A percentile compares a stretch with the other conserved stretches of the same genome.
Evolutionary conservation across 2,329 filamentous ascomycete species (phyloP).

Genomic region (Byssothecium circinans): DNA sequence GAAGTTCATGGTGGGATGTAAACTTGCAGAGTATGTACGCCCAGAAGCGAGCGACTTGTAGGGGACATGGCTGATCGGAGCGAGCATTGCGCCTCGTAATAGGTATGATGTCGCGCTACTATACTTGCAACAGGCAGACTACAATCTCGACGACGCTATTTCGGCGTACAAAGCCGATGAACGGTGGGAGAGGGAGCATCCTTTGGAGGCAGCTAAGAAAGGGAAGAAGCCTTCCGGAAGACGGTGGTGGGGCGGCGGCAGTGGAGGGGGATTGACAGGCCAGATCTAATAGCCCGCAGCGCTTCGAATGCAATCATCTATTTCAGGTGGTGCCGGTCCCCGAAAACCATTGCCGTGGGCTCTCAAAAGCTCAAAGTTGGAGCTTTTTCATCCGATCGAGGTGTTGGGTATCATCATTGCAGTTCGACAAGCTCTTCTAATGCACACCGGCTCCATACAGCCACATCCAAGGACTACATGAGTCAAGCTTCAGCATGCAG

Average conservation of each 20-base stretch:
- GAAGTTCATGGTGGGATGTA: constrained; percentile 77
- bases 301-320: too few species aligned
- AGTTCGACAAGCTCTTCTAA: too few species aligned
- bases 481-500: too few species aligned
- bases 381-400: too few species aligned
- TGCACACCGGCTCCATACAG: too few species aligned
- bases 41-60: not conserved
- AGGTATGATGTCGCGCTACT: constrained; percentile 71
- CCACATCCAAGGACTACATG: too few species aligned
- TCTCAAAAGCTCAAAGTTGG: too few species aligned
- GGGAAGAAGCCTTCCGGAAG: constrained; percentile 43
- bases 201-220: constrained; percentile 53
- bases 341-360: too few species aligned
- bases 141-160: constrained; percentile 67
- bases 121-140: constrained; percentile 71
- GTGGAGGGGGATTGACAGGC: constrained; percentile 38
- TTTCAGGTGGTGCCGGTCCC: too few species aligned
- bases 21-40: constrained; percentile 69
- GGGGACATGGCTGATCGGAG: constrained; percentile 35
- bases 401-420: too few species aligned
- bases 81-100: constrained; percentile 38
- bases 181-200: constrained; percentile 72
- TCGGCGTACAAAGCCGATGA: constrained; percentile 70
- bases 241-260: constrained; percentile 40
- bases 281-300: constrained; percentile 28